Evolutionary conservation across 2,329 filamentous ascomycete genomes (phyloP).

Genomic region (Diaporthe ampelina): DNA sequence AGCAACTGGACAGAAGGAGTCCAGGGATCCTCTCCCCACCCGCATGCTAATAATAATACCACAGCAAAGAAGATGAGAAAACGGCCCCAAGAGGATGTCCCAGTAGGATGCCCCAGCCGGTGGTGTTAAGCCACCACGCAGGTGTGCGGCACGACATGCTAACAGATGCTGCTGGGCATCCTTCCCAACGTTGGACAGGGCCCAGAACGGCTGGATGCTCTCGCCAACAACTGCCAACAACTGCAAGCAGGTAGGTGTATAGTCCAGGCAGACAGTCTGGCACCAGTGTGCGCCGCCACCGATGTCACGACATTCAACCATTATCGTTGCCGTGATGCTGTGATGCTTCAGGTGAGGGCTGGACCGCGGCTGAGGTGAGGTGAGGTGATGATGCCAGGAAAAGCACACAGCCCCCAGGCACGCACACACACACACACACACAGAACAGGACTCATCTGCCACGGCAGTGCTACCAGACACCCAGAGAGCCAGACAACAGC

Average conservation of each 20-base stretch:
- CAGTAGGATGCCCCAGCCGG: not conserved
- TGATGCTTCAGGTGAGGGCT: not conserved
- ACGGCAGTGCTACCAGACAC: not conserved
- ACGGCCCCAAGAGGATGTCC: too few relatives aligned
- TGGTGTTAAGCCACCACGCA: conserved; percentile 36
- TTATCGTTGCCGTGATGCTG: not conserved
- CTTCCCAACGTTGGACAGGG: not conserved
- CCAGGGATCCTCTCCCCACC: conserved; percentile 20
- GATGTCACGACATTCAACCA: not conserved
- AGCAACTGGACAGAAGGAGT: not conserved
- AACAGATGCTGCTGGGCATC: conserved; percentile 7
- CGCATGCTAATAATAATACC: conserved; percentile 20
- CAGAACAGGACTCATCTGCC: too few relatives aligned
- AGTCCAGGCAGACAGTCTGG: not conserved
- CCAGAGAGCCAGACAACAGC: too few relatives aligned
- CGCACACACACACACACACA: too few relatives aligned
- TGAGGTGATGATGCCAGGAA: not conserved
- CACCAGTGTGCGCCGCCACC: not conserved
- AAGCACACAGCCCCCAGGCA: conserved; percentile 12
- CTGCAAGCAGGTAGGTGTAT: not conserved
- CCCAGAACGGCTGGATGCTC: not conserved
- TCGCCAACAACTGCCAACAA: conserved; percentile 17
- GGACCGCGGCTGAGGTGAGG: not conserved
- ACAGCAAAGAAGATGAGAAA: too few relatives aligned
- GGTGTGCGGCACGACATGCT: conserved; percentile 23